A percentile compares a stretch with the other conserved stretches of the same genome.
These are phyloP conservation scores for Cyberlindnera maclurae DNA, from an alignment of 805 yeast genomes.

Conservation along the genomic window DNA sequence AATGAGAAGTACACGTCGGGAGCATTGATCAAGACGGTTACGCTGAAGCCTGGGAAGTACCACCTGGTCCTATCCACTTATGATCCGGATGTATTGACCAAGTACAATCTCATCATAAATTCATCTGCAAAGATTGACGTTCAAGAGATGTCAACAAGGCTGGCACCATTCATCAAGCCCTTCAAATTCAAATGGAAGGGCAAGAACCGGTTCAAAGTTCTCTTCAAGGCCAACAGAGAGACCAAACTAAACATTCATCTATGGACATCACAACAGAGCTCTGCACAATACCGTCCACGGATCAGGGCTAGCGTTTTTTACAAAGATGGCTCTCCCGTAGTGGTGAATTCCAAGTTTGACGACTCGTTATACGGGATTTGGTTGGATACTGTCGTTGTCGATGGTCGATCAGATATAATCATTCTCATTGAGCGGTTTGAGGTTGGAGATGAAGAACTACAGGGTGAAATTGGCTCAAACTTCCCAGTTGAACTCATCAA, in stretches of 20 bases:
- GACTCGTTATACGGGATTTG: conserved; percentile 39
- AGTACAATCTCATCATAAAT: conserved; percentile 29
- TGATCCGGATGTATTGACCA: conserved; percentile 24
- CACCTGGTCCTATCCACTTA: conserved; percentile 41
- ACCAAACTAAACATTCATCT: conserved; percentile 19
- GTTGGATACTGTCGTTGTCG: conserved; percentile 8
- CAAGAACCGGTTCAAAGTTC: conserved; percentile 32
- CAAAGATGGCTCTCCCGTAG: conserved; percentile 23
- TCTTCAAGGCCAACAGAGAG: conserved; percentile 18
- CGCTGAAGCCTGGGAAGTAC: conserved; percentile 29
- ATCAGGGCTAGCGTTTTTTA: conserved; percentile 39
- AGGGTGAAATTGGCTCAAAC: conserved; percentile 33
- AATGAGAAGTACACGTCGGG: conserved; percentile 30
- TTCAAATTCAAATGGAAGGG: conserved; percentile 32
- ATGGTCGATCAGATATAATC: conserved; percentile 25
- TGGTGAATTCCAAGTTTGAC: conserved; percentile 34
- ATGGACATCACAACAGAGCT: conserved; percentile 4
- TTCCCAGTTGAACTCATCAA: conserved; percentile 9
- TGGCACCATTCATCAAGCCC: conserved; percentile 31
- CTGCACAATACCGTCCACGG: conserved; percentile 35
- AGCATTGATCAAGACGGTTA: conserved; percentile 17
- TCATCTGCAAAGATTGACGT: conserved; percentile 14
- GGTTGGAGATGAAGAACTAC: conserved; percentile 33
- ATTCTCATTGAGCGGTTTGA: conserved; percentile 45
- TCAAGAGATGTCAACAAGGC: conserved; percentile 19